Base-by-base conservation (phyloP, 139 green algal genomes). In the Picocystis salinarum region DNA sequence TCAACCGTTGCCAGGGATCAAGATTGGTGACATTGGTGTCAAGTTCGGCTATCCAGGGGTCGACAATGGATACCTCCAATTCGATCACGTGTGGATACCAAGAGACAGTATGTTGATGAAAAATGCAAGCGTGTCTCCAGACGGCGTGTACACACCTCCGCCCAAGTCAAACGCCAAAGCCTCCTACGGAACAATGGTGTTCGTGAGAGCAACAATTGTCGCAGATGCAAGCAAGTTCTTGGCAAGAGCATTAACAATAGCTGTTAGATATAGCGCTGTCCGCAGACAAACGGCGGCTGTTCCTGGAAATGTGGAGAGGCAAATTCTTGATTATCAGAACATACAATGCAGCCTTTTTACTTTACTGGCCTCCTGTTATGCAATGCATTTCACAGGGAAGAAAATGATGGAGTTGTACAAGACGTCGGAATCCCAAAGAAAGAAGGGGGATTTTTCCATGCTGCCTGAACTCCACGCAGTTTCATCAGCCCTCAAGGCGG, bases 271-370 rank as follows among this genome's bases (percentile, higher is more conserved):
- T 56, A 67, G 67, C 11, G 69, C 77, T 0, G 75, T 92, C 49
- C 58, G 82, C 18, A 56, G 81, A 4, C 82, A 93, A 65, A 91
- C 75, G 2, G 64, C 74, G 3, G 40, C 71, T 5, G 42, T 23
- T 6, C 31, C 62, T 13, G 72, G 74, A 13, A 36, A 66, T 48
- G 49, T 24, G 17, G 80, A 91, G 67, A 49, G 70, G 45, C 25
- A 28, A 19, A 74, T 96, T 23, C 67, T 96, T 26, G 85, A 96
- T 61, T 96, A 96, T 64, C 73, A 89, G 63, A 91, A 89, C 53
- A 66, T 74, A 11, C 51, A 73, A 12, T 30, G 68, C 46, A 74
- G 61, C 17, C 67, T 96, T 50, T 60, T 96, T 45, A 74, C 79
- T 5, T 53, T 91, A 25, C 6, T 94, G 17, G 74, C 80, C 0